phyloP scores from a whole-genome alignment of 2,329 filamentous ascomycete species.

The Blastomyces percursus region DNA sequence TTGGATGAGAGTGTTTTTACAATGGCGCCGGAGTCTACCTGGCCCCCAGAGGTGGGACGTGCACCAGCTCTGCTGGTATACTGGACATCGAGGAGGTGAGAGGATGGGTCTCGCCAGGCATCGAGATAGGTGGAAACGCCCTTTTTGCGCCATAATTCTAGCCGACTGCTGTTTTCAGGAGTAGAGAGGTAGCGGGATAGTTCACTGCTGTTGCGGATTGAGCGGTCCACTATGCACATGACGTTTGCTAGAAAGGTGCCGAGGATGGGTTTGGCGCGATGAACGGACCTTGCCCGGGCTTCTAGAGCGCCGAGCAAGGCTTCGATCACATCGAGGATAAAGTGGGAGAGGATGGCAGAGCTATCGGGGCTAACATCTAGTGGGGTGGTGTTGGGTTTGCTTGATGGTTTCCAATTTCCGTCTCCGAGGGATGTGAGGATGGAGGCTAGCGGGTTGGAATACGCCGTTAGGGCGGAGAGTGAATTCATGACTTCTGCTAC shows the following conservation, averaged over 20 bases:
- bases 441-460: constrained; percentile 72
- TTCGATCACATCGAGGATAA: constrained; percentile 81
- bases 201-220: constrained; percentile 65
- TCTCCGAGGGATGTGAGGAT: constrained; percentile 89
- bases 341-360: constrained; percentile 76
- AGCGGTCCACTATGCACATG: constrained; percentile 70
- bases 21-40: constrained; percentile 66
- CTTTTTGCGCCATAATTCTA: constrained; percentile 82
- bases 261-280: constrained; percentile 66
- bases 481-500: constrained; percentile 78
- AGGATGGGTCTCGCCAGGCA: constrained; percentile 77
- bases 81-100: constrained; percentile 77
- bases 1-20: constrained; percentile 76
- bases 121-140: constrained; percentile 72
- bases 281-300: constrained; percentile 56
- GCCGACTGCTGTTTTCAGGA: constrained; percentile 50
- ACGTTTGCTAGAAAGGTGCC: constrained; percentile 90
- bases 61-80: constrained; percentile 64
- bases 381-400: constrained; percentile 54
- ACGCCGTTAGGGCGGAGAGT: constrained; percentile 75
- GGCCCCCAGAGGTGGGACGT: constrained; percentile 57
- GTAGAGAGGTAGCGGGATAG: constrained; percentile 56
- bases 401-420: constrained; percentile 67
- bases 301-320: constrained; percentile 65
- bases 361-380: constrained; percentile 87